Base-by-base conservation (phyloP, 306 rosid genomes). In the Vigna radiata region DNA sequence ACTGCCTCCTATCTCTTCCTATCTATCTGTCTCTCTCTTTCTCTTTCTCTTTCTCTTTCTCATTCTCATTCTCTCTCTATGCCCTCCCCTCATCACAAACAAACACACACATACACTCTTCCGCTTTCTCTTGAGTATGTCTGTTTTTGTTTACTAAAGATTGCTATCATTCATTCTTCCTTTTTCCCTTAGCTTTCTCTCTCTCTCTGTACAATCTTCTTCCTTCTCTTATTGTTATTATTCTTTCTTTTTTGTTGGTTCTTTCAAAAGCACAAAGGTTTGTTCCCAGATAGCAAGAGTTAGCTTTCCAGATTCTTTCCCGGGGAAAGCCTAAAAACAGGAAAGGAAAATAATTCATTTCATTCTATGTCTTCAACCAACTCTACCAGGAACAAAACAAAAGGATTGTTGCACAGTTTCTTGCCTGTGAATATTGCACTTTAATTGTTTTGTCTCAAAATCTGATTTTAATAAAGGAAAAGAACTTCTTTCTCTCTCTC, bases 91-190 rank as follows among this genome's bases (percentile, higher is more conserved):
- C 78, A 13, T 65, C 53, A n/a, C 74, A 18, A 70, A n/a, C 74
- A 18, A 70, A 61, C 43, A 37, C 27, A 25, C 27, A 25, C 2
- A 25, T 3, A 25, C 44, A 7, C 44, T 80, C 85, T 70, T 76
- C 68, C 78, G 50, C 72, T 52, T 72, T 80, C 79, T 76, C 70
- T 60, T 56, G 69, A 75, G 81, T 80, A 76, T 85, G 79, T 79
- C 87, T 82, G 82, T 80, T 83, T 83, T 77, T 68, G 63, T 75
- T 85, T 72, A 66, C 79, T 81, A 84, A 87, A 85, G 56, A 66
- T 66, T 77, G 10, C 52, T 48, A 66, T 72, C 44, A 48, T 77
- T 70, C 80, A 25, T 54, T 60, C 41, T 80, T 60, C 70, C 82
- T 48, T 27, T 73, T 60, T 73, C 47, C 66, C 79, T 67, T 62